Base-by-base conservation (phyloP, 306 rosid genomes). In the Elaeagnus macrophylla region DNA sequence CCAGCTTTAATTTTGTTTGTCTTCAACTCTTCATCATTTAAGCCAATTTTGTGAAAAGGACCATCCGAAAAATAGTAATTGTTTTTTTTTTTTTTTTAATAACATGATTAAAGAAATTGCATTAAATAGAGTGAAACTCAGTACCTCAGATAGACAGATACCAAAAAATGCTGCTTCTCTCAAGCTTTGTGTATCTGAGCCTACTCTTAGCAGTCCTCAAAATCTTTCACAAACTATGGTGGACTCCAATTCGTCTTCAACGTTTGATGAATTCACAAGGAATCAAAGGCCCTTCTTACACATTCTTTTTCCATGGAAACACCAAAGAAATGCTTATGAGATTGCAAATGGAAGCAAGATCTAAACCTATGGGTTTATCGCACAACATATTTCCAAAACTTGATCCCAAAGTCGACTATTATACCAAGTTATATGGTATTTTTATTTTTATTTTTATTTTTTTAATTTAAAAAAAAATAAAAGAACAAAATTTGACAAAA, bases 281-380 rank as follows among this genome's bases (percentile, higher is more conserved):
- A 63, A 75, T 75, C 61, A 43, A 36, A 51, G 80, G 73, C 8
- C 76, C 80, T 36, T 12, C 76, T 57, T 61, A 66, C 53, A 61
- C 42, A 35, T 51, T 70, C 12, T 10, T 65, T 1, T 5, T 5
- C 16, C 52, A 52, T 36, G 73, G 73, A 51, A 70, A 25, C 63
- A 12, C 53, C 15, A 53, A 56, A 52, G 73, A 75, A 12, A 70
- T 25, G 32, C 32, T 75, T 7, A 19, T 38, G 37, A 16, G 14
- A 50, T 56, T 51, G 67, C 8, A 32, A 19, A 64, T 46, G 17
- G 64, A 70, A 39, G 55, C 61, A 54, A 39, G 12, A 48, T 13
- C 48, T 16, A 51, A 17, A 2, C 69, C 72, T 37, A 51, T 51
- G 40, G 16, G 18, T 5, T 59, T 70, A 11, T 61, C 73, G 1